These are phyloP conservation scores for Aspergillus felis DNA, from an alignment of 2,329 filamentous ascomycete species.

Conservation along the genomic window DNA sequence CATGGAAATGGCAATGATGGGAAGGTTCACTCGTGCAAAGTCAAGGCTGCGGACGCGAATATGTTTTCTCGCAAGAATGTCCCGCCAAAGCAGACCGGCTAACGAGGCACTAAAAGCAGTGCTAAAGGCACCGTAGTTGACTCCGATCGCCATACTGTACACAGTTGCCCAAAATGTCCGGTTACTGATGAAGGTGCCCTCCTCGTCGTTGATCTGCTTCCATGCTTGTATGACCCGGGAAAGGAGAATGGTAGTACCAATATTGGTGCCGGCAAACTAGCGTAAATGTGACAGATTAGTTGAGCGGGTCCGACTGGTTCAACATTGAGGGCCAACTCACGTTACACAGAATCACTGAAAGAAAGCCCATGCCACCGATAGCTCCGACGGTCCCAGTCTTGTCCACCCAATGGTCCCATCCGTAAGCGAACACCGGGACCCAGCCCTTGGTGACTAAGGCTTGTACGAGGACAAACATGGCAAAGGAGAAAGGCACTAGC, in stretches of 20 bases:
- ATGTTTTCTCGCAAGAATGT: constrained; percentile 65
- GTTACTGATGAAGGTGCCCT: constrained; percentile 51
- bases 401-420: constrained; percentile 69
- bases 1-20: constrained; percentile 68
- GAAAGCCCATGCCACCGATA: constrained; percentile 69
- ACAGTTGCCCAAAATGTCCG: constrained; percentile 70
- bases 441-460: constrained; percentile 69
- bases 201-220: constrained; percentile 53
- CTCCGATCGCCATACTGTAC: constrained; percentile 69
- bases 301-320: not conserved
- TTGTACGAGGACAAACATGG: constrained; percentile 73
- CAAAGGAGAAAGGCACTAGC: constrained; percentile 66
- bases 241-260: constrained; percentile 69
- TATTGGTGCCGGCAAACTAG: constrained; percentile 73
- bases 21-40: constrained; percentile 65
- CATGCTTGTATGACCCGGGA: constrained; percentile 68
- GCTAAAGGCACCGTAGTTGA: constrained; percentile 73
- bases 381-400: constrained; percentile 66
- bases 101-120: constrained; percentile 68
- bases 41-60: constrained; percentile 62
- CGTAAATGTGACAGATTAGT: constrained; percentile 9
- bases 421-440: constrained; percentile 68
- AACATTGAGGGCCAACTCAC: constrained; percentile 45
- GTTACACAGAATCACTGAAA: constrained; percentile 68
- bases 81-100: constrained; percentile 68